Conservation (phyloP, 306 rosid species). For the Crataegus laevigata region DNA sequence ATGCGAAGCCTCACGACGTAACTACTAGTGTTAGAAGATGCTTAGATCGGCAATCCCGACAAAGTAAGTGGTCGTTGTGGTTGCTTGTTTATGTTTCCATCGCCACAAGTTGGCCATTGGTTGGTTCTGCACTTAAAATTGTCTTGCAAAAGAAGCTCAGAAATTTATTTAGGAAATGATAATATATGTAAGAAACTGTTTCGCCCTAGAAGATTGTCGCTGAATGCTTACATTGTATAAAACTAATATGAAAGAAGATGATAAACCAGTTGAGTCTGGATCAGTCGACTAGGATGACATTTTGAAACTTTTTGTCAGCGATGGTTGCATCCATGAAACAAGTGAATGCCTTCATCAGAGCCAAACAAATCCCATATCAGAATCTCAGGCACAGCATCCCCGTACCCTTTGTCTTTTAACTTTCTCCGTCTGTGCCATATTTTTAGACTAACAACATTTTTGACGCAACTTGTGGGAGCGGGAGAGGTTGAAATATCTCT, state of each 20-base stretch:
- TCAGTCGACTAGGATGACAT: no score
- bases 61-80: slow-evolving; percentile 56
- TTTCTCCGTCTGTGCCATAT: no score
- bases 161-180: slow-evolving; percentile 1
- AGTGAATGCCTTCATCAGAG: no score
- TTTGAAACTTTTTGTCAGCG: no score
- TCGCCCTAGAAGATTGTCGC: neutral
- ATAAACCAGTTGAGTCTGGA: neutral
- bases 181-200: no score
- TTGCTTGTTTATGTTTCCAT: slow-evolving; percentile 73
- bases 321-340: no score
- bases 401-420: no score
- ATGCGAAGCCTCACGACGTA: slow-evolving; percentile 23
- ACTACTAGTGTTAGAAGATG: slow-evolving; percentile 40
- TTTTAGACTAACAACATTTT: no score
- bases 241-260: neutral
- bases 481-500: rapidly evolving
- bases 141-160: slow-evolving; percentile 53
- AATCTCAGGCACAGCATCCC: no score
- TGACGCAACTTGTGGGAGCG: no score
- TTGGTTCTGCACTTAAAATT: slow-evolving; percentile 56
- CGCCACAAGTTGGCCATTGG: slow-evolving; percentile 75
- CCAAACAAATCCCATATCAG: no score
- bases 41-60: slow-evolving; percentile 41
- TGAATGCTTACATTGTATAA: neutral